These are phyloP conservation scores for Boletus vinaceobasis DNA, from an alignment of 768 basidiomycete species.

Conservation along the genomic window DNA sequence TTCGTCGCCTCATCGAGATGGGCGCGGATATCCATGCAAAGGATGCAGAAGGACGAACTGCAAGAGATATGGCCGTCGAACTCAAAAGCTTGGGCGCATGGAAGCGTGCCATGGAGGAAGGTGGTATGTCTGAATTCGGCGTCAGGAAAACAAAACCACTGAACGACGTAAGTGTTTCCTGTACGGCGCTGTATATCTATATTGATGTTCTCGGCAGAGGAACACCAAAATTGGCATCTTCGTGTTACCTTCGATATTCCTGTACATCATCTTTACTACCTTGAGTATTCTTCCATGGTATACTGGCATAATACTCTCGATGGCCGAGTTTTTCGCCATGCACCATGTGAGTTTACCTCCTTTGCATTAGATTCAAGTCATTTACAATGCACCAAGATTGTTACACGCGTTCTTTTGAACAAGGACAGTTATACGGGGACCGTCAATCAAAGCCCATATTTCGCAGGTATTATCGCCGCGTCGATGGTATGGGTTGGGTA, in stretches of 20 bases:
- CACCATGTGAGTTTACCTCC: conserved; percentile 71
- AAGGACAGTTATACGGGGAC: conserved; percentile 78
- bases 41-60: conserved; percentile 81
- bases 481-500: conserved; percentile 86
- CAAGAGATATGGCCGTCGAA: conserved; percentile 92
- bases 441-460: conserved; percentile 87
- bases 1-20: conserved; percentile 79
- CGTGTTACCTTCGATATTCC: conserved; percentile 68
- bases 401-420: conserved; percentile 82
- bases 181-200: not conserved
- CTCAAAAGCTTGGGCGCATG: conserved; percentile 89
- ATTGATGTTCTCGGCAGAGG: conserved; percentile 41
- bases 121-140: conserved; percentile 77
- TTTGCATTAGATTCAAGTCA: not conserved
- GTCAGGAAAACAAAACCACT: conserved; percentile 62
- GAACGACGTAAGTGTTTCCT: conserved; percentile 55
- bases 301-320: conserved; percentile 75
- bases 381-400: conserved; percentile 48
- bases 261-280: conserved; percentile 83
- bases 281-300: conserved; percentile 87
- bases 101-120: conserved; percentile 85
- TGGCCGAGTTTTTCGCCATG: conserved; percentile 89
- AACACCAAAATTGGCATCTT: conserved; percentile 83
- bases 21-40: conserved; percentile 80
- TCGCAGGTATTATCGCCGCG: conserved; percentile 83